A percentile compares a stretch with the other conserved stretches of the same genome.
These are phyloP conservation scores for Cercospora sojina DNA, from an alignment of 2,329 filamentous ascomycete genomes.

Conservation along the genomic window DNA sequence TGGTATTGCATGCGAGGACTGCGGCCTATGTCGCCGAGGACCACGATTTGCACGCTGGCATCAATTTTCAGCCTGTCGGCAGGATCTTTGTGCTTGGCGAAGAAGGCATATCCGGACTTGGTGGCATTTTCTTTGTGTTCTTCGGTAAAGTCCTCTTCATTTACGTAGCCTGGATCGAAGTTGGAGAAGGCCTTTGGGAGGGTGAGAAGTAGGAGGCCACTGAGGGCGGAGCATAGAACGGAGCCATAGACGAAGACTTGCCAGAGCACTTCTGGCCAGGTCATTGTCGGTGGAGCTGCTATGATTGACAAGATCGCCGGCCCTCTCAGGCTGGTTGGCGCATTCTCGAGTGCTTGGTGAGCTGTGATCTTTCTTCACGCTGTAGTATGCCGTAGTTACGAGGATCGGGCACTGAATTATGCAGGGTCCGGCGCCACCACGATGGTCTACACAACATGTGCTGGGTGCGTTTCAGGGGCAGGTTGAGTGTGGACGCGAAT, in stretches of 20 bases:
- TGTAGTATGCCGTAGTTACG: slow-evolving; percentile 1
- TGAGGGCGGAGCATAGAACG: slow-evolving; percentile 50
- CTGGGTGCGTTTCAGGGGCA: not conserved
- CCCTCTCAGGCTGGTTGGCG: not conserved
- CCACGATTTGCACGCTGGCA: slow-evolving; percentile 73
- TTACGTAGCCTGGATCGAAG: slow-evolving; percentile 33
- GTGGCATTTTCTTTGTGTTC: slow-evolving; percentile 27
- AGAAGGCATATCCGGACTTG: slow-evolving; percentile 37
- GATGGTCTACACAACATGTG: not conserved
- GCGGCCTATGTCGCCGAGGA: slow-evolving; percentile 90
- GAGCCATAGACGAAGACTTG: slow-evolving; percentile 44
- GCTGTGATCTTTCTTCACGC: slow-evolving; percentile 5
- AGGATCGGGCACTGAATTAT: not conserved
- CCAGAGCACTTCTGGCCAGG: slow-evolving; percentile 33
- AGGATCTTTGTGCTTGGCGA: slow-evolving; percentile 27
- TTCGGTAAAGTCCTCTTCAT: slow-evolving; percentile 33
- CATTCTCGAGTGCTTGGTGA: not conserved
- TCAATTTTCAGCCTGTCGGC: slow-evolving; percentile 39
- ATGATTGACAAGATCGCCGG: not conserved
- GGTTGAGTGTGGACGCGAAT: not conserved
- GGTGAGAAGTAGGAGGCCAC: slow-evolving; percentile 50
- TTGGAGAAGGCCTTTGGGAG: slow-evolving; percentile 55
- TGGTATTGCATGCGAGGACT: slow-evolving; percentile 99
- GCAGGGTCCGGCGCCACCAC: not conserved
- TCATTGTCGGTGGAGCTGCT: slow-evolving; percentile 19